Evolutionary conservation across 2,329 filamentous ascomycete species (phyloP).

Genomic region (Intubia oerlemansii): DNA sequence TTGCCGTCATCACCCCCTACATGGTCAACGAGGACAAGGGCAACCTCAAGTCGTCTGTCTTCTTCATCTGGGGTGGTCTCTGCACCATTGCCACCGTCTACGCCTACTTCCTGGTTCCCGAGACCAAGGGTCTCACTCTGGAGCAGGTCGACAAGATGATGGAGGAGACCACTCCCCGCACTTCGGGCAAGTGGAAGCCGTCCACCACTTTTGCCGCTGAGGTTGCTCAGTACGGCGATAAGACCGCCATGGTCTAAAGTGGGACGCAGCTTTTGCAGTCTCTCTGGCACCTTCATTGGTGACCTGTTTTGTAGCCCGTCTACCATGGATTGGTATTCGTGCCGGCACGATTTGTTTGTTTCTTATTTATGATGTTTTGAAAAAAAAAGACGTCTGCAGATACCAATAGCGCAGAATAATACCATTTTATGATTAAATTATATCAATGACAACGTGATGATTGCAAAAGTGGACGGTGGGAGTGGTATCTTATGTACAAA

Average conservation of each 20-base stretch:
- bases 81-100: constrained; percentile 39
- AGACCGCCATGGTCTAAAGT: constrained; percentile 1
- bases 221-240: not conserved
- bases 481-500: too few relatives aligned
- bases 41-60: constrained; percentile 40
- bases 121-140: constrained; percentile 56
- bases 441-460: too few relatives aligned
- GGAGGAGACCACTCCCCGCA: constrained; percentile 63
- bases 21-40: constrained; percentile 32
- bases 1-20: constrained; percentile 30
- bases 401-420: too few relatives aligned
- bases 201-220: constrained; percentile 44
- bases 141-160: constrained; percentile 77
- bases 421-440: too few relatives aligned
- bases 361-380: too few relatives aligned
- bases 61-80: constrained; percentile 55
- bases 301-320: too few relatives aligned
- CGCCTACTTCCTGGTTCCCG: constrained; percentile 52
- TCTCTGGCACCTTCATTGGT: too few relatives aligned
- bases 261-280: too few relatives aligned
- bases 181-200: constrained; percentile 56
- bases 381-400: too few relatives aligned
- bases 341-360: too few relatives aligned
- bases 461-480: too few relatives aligned
- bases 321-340: too few relatives aligned